These are phyloP conservation scores for Polytrichum commune DNA, from an alignment of 225 moss, liverwort and hornwort genomes.

Conservation along the genomic window DNA sequence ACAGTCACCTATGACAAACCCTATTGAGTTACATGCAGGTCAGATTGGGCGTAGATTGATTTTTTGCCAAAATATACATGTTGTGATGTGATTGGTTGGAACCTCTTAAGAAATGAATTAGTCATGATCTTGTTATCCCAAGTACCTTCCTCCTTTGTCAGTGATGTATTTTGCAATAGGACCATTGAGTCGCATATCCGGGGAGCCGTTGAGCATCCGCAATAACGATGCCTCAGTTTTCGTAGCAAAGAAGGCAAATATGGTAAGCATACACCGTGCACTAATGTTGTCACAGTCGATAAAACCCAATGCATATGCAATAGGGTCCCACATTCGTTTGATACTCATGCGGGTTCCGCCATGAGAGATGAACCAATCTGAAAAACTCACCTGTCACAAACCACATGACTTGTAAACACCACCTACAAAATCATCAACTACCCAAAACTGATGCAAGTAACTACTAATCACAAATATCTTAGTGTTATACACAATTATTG, in stretches of 20 bases:
- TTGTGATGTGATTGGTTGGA: too few relatives aligned
- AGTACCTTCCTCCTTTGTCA: constrained; percentile 87
- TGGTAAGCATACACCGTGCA: constrained; percentile 97
- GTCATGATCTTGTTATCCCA: not conserved
- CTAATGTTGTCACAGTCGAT: constrained; percentile 93
- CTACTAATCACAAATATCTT: not conserved
- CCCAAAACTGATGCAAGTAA: not conserved
- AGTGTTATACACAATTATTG: too few relatives aligned
- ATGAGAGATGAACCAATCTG: constrained; percentile 89
- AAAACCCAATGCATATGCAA: constrained; percentile 92
- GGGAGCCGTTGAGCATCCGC: constrained; percentile 94
- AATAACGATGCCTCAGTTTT: constrained; percentile 91
- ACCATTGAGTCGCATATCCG: constrained; percentile 91
- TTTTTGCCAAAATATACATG: too few relatives aligned
- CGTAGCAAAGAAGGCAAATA: constrained; percentile 93
- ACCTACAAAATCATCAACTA: not conserved
- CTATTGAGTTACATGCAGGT: too few relatives aligned
- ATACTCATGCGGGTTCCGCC: constrained; percentile 94
- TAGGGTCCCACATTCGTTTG: constrained; percentile 93
- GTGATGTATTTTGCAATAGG: constrained; percentile 87
- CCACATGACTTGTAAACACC: not conserved
- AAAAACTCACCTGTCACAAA: constrained; percentile 75
- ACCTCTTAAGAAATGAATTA: too few relatives aligned
- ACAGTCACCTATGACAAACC: too few relatives aligned
- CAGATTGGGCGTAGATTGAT: too few relatives aligned